These are phyloP conservation scores for Podila minutissima DNA, from an alignment of 192 early-diverging fungal genomes.

Conservation along the genomic window DNA sequence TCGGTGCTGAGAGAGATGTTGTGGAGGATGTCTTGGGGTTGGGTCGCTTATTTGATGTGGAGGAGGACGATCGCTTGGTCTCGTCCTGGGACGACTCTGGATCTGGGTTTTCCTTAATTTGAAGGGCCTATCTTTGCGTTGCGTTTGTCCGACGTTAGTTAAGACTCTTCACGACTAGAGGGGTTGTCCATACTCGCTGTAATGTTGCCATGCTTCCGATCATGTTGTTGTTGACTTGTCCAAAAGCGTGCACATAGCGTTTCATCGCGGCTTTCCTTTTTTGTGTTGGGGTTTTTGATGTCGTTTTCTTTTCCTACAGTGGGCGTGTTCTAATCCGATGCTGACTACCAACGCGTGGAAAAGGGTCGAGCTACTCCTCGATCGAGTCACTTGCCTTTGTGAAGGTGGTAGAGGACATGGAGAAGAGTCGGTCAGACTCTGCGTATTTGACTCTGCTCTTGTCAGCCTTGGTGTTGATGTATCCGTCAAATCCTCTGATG, in stretches of 20 bases:
- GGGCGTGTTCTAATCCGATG: too few relatives aligned
- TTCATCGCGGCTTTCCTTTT: not conserved
- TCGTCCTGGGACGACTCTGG: conserved; percentile 49
- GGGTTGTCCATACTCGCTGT: not conserved
- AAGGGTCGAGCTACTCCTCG: not conserved
- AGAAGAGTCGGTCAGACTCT: conserved; percentile 88
- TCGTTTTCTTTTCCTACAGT: too few relatives aligned
- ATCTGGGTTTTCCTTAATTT: conserved; percentile 43
- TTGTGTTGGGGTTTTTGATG: too few relatives aligned
- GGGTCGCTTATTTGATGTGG: conserved; percentile 17
- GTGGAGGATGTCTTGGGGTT: conserved; percentile 27
- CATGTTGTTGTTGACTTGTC: not conserved
- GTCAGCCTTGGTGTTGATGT: conserved; percentile 70
- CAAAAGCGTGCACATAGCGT: not conserved
- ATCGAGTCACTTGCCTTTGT: conserved; percentile 21
- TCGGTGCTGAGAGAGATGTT: conserved; percentile 16
- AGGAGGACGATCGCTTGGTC: conserved; percentile 25
- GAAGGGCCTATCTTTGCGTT: conserved; percentile 25
- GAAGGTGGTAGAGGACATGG: conserved; percentile 64
- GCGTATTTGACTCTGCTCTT: conserved; percentile 74
- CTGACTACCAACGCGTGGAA: too few relatives aligned
- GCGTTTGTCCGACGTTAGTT: not conserved
- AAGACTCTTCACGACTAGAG: not conserved
- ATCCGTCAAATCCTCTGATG: conserved; percentile 89
- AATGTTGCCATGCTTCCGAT: not conserved